Evolutionary conservation across 1,284 basidiomycete genomes (phyloP).

Genomic region (Tylopilus sp.): DNA sequence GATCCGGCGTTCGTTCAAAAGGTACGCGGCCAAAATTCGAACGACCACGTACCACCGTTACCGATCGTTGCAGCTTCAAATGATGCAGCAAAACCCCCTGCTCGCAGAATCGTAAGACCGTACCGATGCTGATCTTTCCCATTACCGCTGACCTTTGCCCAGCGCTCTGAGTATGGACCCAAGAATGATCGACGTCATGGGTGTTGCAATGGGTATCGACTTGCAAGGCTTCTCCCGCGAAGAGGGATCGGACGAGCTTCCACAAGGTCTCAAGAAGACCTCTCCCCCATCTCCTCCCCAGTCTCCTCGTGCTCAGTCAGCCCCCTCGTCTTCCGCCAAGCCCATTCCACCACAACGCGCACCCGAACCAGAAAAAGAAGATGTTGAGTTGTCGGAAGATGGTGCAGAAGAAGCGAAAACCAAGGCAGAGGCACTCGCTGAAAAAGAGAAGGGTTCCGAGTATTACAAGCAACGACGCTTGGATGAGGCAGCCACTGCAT

Average conservation of each 20-base stretch:
- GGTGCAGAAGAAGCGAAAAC: conserved; percentile 60
- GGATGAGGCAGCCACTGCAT: conserved; percentile 67
- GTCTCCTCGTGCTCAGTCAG: conserved; percentile 41
- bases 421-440: conserved; percentile 71
- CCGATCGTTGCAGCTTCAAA: conserved; percentile 44
- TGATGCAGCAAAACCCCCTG: conserved; percentile 61
- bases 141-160: conserved; percentile 12
- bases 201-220: conserved; percentile 92
- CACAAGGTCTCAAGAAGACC: conserved; percentile 50
- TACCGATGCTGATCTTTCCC: not conserved
- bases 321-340: conserved; percentile 38
- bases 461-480: conserved; percentile 88
- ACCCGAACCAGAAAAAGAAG: conserved; percentile 42
- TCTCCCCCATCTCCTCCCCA: conserved; percentile 37
- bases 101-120: conserved; percentile 50
- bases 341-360: conserved; percentile 31
- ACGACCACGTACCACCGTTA: not conserved
- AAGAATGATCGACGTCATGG: conserved; percentile 91
- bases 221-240: conserved; percentile 84
- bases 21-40: conserved; percentile 31
- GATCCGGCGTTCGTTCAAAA: conserved; percentile 80
- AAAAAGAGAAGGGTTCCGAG: conserved; percentile 77
- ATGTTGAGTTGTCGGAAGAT: conserved; percentile 61
- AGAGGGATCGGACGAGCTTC: conserved; percentile 81
- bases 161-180: conserved; percentile 69